These are phyloP conservation scores for Chaetomium sp. DNA, from an alignment of 2,329 filamentous ascomycete species.

Conservation along the genomic window DNA sequence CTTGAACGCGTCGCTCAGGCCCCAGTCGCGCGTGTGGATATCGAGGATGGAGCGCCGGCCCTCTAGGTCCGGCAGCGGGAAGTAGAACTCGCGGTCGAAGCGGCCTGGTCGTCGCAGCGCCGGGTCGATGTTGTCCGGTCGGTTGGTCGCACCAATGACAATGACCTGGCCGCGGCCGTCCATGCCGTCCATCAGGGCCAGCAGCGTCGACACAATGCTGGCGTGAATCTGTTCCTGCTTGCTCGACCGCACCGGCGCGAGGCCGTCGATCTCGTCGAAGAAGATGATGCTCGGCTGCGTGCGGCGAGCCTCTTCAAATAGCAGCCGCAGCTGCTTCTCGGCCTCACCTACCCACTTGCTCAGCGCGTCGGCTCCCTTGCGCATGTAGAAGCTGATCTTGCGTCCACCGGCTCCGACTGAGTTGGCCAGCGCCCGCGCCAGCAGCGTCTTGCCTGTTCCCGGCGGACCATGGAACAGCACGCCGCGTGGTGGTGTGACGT, in stretches of 20 bases:
- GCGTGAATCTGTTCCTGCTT: conserved; percentile 99
- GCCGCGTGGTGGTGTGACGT: conserved; percentile 88
- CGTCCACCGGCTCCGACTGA: conserved; percentile 81
- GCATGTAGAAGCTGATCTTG: conserved; percentile 99
- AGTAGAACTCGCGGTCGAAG: conserved; percentile 97
- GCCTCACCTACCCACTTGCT: conserved; percentile 99
- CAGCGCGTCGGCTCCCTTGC: conserved; percentile 92
- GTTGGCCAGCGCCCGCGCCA: conserved; percentile 86
- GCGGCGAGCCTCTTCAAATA: conserved; percentile 93
- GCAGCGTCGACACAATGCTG: conserved; percentile 90
- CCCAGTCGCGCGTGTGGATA: conserved; percentile 94
- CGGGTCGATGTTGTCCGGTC: conserved; percentile 92
- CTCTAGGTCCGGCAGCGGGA: conserved; percentile 77
- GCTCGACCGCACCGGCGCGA: conserved; percentile 91
- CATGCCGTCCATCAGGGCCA: conserved; percentile 96
- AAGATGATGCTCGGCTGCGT: conserved; percentile 99
- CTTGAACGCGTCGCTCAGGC: conserved; percentile 73
- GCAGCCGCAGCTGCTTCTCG: conserved; percentile 82
- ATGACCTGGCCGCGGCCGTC: conserved; percentile 97
- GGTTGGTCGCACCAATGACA: conserved; percentile 96
- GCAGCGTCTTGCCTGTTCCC: conserved; percentile 94
- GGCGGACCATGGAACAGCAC: conserved; percentile 96
- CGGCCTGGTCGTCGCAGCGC: conserved; percentile 89
- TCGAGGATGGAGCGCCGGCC: conserved; percentile 82
- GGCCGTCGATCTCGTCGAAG: conserved; percentile 96